Evolutionary conservation across 805 yeast species (phyloP), one percentile per base, ranked within the genome.

Genomic region (Millerozyma acaciae): DNA sequence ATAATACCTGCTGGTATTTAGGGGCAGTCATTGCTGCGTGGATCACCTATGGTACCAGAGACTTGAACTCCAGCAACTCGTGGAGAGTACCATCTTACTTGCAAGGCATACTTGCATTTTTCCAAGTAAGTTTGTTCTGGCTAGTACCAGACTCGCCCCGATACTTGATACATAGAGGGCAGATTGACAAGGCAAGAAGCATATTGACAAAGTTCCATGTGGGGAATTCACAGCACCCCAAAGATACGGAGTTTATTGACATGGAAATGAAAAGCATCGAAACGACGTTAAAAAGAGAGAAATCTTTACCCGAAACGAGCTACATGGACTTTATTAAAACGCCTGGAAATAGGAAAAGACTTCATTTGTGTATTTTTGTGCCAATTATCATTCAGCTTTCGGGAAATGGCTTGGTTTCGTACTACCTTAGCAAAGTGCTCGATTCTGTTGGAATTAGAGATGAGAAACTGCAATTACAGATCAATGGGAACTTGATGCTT

Each of bases 81-180:
- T 76, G 80, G 80, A 70, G 76, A 55, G 57, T 75, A 34, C 81
- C 82, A 24, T 62, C 76, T 8, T 62, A 62, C 32, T 38, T 76
- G 26, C 82, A 76, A 53, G 74, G 69, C 26, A 47, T 60, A 12
- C 55, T 70, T 41, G 78, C 81, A 2, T 16, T 65, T 3, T 12
- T 68, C 16, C 77, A 72, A 45, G 15, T 61, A 7, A 3, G 40
- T 3, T 46, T 62, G 17, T 38, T 68, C 28, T 64, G 52, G 54
- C 45, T 53, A 28, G 59, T 69, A 34, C 79, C 79, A 15, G 77
- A 73, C 47, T 64, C 71, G 10, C 78, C 78, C 39, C 57, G 77
- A 47, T 73, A 37, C 45, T 57, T 60, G 30, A 47, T 71, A 32
- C 52, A 63, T 16, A 62, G 60, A 40, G 73, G 69, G 12, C 54